A percentile compares a stretch with the other conserved stretches of the same genome.
Conservation (phyloP, 2,329 filamentous ascomycete genomes). For the Penicillium italicum region DNA sequence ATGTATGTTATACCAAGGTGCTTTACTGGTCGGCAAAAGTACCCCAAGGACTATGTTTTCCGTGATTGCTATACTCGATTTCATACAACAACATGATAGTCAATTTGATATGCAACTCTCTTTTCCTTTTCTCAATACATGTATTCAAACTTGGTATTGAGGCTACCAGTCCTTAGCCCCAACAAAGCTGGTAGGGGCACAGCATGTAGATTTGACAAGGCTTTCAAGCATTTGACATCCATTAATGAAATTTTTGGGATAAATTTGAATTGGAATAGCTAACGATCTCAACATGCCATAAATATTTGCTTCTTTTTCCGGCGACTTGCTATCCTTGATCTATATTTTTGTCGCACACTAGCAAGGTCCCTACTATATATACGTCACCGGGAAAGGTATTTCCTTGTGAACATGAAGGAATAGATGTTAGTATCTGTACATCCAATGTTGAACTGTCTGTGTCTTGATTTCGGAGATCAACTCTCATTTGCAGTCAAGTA, state of each 20-base stretch:
- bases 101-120: background rate
- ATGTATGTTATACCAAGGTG: background rate
- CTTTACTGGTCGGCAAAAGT: background rate
- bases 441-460: background rate
- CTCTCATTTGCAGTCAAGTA: background rate
- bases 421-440: background rate
- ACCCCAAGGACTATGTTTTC: background rate
- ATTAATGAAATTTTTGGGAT: fast-evolving
- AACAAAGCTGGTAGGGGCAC: background rate
- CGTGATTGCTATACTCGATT: background rate
- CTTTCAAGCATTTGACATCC: background rate
- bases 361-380: background rate
- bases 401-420: background rate
- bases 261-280: background rate
- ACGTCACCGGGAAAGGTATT: background rate
- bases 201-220: background rate
- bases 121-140: background rate
- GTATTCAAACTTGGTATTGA: background rate
- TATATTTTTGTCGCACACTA: background rate
- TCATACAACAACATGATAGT: background rate
- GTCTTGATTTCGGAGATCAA: background rate
- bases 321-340: background rate
- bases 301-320: no score
- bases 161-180: background rate
- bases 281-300: background rate